Conservation (phyloP, 768 basidiomycete genomes). For the Filobasidium wieringae region DNA sequence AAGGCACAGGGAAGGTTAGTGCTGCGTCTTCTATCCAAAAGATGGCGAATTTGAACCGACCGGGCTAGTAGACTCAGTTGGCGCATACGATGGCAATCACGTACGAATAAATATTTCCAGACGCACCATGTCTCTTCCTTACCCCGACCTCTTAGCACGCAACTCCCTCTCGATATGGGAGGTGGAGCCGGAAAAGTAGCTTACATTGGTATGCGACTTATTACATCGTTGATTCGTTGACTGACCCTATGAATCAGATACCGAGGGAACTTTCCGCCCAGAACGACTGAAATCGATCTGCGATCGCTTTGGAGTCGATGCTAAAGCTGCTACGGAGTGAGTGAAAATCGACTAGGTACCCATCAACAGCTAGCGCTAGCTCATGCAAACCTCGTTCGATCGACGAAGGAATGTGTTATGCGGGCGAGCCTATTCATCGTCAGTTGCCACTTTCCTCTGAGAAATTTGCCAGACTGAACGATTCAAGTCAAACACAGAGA, state of each 20-base stretch:
- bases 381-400: background rate
- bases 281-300: slow-evolving; percentile 85
- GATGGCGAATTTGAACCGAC: background rate
- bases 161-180: slow-evolving; percentile 78
- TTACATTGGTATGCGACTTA: slow-evolving; percentile 37
- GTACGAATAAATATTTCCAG: slow-evolving; percentile 34
- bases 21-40: background rate
- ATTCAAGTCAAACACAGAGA: slow-evolving; percentile 47
- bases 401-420: slow-evolving; percentile 12
- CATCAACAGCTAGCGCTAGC: background rate
- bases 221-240: slow-evolving; percentile 6
- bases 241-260: background rate
- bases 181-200: slow-evolving; percentile 65
- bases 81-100: background rate
- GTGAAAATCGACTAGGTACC: slow-evolving; percentile 43
- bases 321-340: slow-evolving; percentile 54
- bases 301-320: slow-evolving; percentile 86
- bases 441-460: background rate
- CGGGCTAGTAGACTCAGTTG: background rate
- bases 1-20: slow-evolving; percentile 51
- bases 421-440: slow-evolving; percentile 16
- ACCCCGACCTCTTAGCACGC: slow-evolving; percentile 84
- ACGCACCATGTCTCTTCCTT: slow-evolving; percentile 87
- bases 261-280: slow-evolving; percentile 55
- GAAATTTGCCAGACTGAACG: slow-evolving; percentile 39